A percentile compares a stretch with the other conserved stretches of the same genome.
These are phyloP conservation scores for Saturnispora bothae DNA, from an alignment of 805 yeast species.

Conservation along the genomic window DNA sequence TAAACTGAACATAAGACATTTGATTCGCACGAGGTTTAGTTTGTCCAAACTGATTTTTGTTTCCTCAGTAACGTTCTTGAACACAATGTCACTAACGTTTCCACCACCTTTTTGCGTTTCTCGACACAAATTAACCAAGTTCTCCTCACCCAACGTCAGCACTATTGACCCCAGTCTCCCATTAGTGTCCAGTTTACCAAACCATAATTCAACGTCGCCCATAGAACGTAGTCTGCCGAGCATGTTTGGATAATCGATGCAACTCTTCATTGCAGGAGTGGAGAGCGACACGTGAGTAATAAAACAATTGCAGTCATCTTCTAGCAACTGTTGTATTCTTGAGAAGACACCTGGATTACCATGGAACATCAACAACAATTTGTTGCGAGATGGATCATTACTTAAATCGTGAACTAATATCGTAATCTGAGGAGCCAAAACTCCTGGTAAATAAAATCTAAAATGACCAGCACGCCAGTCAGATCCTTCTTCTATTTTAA, in stretches of 20 bases:
- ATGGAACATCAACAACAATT: constrained; percentile 9
- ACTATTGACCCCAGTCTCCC: constrained; percentile 18
- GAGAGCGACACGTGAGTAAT: neutral
- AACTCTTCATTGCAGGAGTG: constrained; percentile 2
- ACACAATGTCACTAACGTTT: constrained; percentile 10
- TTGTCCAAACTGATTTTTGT: constrained; percentile 23
- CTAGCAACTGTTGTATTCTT: constrained; percentile 11
- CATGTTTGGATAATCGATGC: constrained; percentile 9
- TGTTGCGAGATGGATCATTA: neutral
- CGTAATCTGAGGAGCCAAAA: constrained; percentile 21
- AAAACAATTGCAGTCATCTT: constrained; percentile 2
- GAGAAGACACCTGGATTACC: constrained; percentile 17
- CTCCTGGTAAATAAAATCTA: constrained; percentile 20
- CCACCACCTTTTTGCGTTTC: neutral
- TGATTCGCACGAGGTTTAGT: constrained; percentile 19
- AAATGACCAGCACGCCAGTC: constrained; percentile 19
- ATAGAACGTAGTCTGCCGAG: constrained; percentile 5
- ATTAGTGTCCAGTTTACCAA: constrained; percentile 18
- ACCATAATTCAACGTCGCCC: constrained; percentile 10
- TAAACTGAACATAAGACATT: constrained; percentile 22
- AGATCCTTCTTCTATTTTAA: constrained; percentile 16
- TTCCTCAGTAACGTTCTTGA: constrained; percentile 14
- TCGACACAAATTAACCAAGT: constrained; percentile 15
- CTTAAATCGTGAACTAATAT: constrained; percentile 17
- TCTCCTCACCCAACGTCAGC: constrained; percentile 18